Evolutionary conservation across 306 rosid genomes (phyloP).

Genomic region (Notholithocarpus densiflorus): DNA sequence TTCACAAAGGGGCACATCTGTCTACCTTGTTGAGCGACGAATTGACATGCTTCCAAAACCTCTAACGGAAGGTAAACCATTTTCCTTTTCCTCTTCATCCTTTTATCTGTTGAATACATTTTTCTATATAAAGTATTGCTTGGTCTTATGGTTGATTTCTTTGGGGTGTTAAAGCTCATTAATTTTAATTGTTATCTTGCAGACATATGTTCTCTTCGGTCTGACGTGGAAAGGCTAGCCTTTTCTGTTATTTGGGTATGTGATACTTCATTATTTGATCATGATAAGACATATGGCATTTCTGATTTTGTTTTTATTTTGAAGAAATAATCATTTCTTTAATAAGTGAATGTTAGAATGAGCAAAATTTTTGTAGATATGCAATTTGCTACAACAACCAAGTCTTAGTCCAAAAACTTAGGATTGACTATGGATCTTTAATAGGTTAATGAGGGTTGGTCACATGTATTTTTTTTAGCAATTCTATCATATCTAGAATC

Average conservation of each 20-base stretch:
- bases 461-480: too few relatives aligned
- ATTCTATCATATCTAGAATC: too few relatives aligned
- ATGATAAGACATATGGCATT: not conserved
- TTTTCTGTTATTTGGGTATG: constrained; percentile 97
- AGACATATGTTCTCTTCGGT: constrained; percentile 97
- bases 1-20: constrained; percentile 94
- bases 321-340: not conserved
- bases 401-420: too few relatives aligned
- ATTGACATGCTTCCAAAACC: constrained; percentile 99
- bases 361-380: not conserved
- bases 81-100: constrained; percentile 6
- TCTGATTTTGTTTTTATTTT: constrained; percentile 14
- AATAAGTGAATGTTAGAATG: not conserved
- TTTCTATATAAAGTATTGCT: not conserved
- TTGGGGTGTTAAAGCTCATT: constrained; percentile 8
- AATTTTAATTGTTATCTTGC: constrained; percentile 27
- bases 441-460: too few relatives aligned
- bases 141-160: constrained; percentile 1
- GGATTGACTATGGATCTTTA: too few relatives aligned
- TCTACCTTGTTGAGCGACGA: constrained; percentile 92
- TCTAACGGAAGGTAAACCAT: constrained; percentile 78
- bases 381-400: not conserved
- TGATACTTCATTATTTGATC: constrained; percentile 3
- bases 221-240: constrained; percentile 97
- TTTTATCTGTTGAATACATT: not conserved